These are phyloP conservation scores for Microcyclospora tardicrescens DNA, from an alignment of 2,329 filamentous ascomycete genomes.

Conservation along the genomic window DNA sequence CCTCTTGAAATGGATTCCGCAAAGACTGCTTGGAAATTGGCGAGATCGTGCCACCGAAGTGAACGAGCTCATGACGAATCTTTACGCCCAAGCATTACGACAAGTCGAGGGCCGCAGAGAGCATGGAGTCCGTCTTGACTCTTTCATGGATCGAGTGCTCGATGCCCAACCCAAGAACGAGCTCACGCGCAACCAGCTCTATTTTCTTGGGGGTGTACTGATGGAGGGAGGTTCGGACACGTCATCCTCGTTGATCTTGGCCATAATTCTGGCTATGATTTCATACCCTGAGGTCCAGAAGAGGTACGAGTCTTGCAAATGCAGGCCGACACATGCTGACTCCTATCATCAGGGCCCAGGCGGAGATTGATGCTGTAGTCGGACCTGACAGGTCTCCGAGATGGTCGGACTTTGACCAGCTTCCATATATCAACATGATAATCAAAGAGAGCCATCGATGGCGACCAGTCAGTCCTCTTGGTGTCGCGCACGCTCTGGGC, in stretches of 20 bases:
- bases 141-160: too few species aligned
- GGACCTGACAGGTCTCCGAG: constrained; percentile 17
- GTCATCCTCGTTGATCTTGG: constrained; percentile 3
- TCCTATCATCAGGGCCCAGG: constrained; percentile 12
- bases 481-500: constrained; percentile 28
- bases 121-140: too few species aligned
- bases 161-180: too few species aligned
- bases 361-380: constrained; percentile 21
- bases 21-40: constrained; percentile 30
- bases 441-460: constrained; percentile 26
- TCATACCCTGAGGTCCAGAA: constrained; percentile 17
- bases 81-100: constrained; percentile 20
- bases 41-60: constrained; percentile 25
- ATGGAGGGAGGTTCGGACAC: constrained; percentile 15
- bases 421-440: constrained; percentile 22
- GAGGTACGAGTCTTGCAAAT: too few species aligned
- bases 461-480: constrained; percentile 18
- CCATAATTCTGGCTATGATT: constrained; percentile 23
- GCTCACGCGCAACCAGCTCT: constrained; percentile 18
- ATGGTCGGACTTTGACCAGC: constrained; percentile 15
- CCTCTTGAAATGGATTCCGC: constrained; percentile 31
- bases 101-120: too few species aligned
- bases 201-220: constrained; percentile 26
- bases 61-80: constrained; percentile 27
- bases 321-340: too few species aligned